Evolutionary conservation across 2,329 filamentous ascomycete genomes (phyloP), one percentile per base, ranked within the genome.

Genomic region (Talaromyces sp.): DNA sequence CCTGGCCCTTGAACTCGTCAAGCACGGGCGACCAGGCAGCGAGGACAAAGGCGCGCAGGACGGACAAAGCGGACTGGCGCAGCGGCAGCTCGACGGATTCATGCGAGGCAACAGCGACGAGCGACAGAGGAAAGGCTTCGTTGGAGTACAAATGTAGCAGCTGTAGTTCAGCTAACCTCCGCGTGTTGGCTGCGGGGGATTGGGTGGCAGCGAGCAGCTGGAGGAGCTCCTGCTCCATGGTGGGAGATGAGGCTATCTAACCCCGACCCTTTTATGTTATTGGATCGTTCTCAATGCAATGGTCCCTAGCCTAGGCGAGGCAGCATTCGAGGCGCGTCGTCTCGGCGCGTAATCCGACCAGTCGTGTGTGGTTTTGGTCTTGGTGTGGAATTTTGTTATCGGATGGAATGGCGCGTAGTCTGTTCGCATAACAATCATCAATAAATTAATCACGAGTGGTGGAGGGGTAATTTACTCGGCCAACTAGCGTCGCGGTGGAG

Each of bases 181-280:
- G 89, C 61, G 89, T 88, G 60, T 80, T 87, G 75, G 94, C 88
- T 63, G 88, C 86, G 64, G 90, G 72, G 66, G 88, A 88, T 80
- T 96, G 92, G 56, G 93, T 96, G 78, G 92, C 91, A 71, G 89
- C 87, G 66, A 99, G 88, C 75, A 98, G 85, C 77, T 89, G 88
- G 70, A 95, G 88, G 76, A 99, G 87, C 82, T 96, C 89, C 79
- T 96, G 89, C 85, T 96, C 93, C 92, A 96, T 96, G 70, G 72
- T 79, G 73, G 50, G 18, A 30, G 16, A 27, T 27, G 44, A 47
- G 44, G 44, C 44, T 47, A 47, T 47, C 44, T 18, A 5, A 16
- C n/a, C n/a, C 10, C 1, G n/a, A 42, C 10, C 42, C 18, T 47
- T 47, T 47, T 23, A 6, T 47, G n/a, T 27, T 47, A 27, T 18